Base-by-base conservation (phyloP, 2,329 filamentous ascomycete species). In the Colletotrichum gloeosporioides region DNA sequence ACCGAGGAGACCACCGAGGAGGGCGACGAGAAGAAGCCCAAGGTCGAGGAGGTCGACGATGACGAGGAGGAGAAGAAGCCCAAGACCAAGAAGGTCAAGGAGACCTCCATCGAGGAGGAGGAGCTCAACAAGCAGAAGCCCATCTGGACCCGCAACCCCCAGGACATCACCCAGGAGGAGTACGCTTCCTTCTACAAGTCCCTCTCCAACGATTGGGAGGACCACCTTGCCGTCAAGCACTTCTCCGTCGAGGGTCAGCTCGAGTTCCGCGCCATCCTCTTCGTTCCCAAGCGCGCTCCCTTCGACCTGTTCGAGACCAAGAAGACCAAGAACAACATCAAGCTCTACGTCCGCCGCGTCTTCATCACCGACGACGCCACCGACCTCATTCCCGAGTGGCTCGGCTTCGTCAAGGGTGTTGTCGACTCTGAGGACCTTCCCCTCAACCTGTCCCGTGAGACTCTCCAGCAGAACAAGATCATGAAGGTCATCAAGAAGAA, bases 401-500 rank as follows among this genome's bases (percentile, higher is more conserved):
- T 99, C 85, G 93, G 95, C 90, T 99, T 99, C 90, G 90, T 99
- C 93, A 99, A 99, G 95, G 97, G 97, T 94, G 97, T 99, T 83
- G 97, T 99, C 87, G 97, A 99, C 90, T 99, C 97, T 84, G 97
- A 99, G 93, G 97, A 99, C 88, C 95, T 99, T 79, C 97, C 97
- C 82, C 95, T 99, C 88, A 99, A 99, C 93, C 89, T 99, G 90
- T 99, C 97, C 85, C 97, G 97, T 94, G 97, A 99, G 94, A 99
- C 96, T 75, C 95, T 99, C 67, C 97, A 99, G 91, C 97, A 99
- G 92, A 99, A 99, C 95, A 99, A 99, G 96, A 99, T 99, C 92
- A 99, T 99, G 97, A 99, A 99, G 95, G 97, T 99, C 88, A 99
- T 99, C 93, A 98, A 98, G 94, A 99, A 99, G 96, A 99, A 99